Percentiles rank a stretch among this genome's conserved stretches.
Evolutionary conservation across 139 green algal species (phyloP).

Genomic region (Coelastrella sp.): DNA sequence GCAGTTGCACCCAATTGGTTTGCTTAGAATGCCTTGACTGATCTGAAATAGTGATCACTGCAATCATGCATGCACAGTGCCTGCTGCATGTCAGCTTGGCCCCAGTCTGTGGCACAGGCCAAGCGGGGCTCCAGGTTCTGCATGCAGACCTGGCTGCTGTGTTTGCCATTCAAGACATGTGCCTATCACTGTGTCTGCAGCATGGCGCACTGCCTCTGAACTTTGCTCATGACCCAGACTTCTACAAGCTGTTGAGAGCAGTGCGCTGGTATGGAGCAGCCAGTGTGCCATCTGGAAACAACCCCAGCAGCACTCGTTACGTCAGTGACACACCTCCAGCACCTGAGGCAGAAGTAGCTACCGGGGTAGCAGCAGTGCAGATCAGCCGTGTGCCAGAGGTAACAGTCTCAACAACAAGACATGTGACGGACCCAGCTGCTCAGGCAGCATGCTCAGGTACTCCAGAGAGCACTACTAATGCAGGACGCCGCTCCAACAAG

Average conservation of each 20-base stretch:
- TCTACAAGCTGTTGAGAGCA: slow-evolving; percentile 41
- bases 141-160: not conserved
- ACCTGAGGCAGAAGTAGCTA: not conserved
- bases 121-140: no score
- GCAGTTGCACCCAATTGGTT: no score
- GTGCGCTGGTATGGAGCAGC: slow-evolving; percentile 38
- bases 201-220: slow-evolving; percentile 24
- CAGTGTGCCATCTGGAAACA: slow-evolving; percentile 30
- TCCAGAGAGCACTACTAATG: not conserved
- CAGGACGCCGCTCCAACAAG: not conserved
- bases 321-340: not conserved
- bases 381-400: not conserved
- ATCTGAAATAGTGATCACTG: no score
- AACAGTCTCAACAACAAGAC: not conserved
- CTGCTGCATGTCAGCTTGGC: no score
- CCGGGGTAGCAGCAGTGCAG: not conserved
- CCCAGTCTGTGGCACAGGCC: no score
- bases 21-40: no score
- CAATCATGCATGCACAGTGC: no score
- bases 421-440: not conserved
- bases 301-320: slow-evolving; percentile 28
- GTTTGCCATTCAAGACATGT: not conserved
- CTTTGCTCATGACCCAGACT: slow-evolving; percentile 38
- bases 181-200: not conserved
- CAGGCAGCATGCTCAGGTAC: not conserved